A percentile compares a stretch with the other conserved stretches of the same genome.
These are phyloP conservation scores for Protomyces gravidus DNA, from an alignment of 1,139 yeast species.

Conservation along the genomic window DNA sequence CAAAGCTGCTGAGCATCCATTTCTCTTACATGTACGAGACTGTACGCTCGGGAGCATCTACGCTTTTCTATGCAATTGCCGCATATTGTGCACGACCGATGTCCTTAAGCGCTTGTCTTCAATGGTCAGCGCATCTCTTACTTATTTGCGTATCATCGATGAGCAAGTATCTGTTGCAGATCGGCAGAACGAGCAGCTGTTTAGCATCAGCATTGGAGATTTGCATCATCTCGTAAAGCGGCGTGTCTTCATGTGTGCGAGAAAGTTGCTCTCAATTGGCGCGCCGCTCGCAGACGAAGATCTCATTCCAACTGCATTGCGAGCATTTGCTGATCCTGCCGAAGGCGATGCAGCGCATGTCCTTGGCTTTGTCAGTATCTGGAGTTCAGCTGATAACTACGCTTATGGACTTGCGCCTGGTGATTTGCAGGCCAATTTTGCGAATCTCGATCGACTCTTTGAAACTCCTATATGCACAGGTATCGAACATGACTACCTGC, in stretches of 20 bases:
- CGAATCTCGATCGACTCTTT: conserved; percentile 27
- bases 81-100: conserved; percentile 43
- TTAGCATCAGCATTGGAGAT: conserved; percentile 36
- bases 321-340: conserved; percentile 40
- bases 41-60: conserved; percentile 42
- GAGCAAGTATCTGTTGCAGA: not conserved
- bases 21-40: conserved; percentile 41
- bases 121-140: conserved; percentile 41
- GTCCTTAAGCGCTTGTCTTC: conserved; percentile 42
- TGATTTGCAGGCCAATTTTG: not conserved
- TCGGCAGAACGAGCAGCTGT: conserved; percentile 38
- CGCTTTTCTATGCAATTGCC: conserved; percentile 41
- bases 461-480: conserved; percentile 31
- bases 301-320: conserved; percentile 39
- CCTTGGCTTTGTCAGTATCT: conserved; percentile 40
- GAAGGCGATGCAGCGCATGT: conserved; percentile 37
- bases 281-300: conserved; percentile 40
- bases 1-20: conserved; percentile 39
- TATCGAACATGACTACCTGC: conserved; percentile 35
- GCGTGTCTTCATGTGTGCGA: conserved; percentile 42
- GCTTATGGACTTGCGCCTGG: conserved; percentile 20
- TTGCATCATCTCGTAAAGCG: conserved; percentile 39
- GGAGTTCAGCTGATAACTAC: conserved; percentile 36
- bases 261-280: conserved; percentile 36
- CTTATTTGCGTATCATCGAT: conserved; percentile 33